A percentile compares a stretch with the other conserved stretches of the same genome.
Conservation (phyloP, 495 filamentous ascomycete species). For the Viridothelium virens region DNA sequence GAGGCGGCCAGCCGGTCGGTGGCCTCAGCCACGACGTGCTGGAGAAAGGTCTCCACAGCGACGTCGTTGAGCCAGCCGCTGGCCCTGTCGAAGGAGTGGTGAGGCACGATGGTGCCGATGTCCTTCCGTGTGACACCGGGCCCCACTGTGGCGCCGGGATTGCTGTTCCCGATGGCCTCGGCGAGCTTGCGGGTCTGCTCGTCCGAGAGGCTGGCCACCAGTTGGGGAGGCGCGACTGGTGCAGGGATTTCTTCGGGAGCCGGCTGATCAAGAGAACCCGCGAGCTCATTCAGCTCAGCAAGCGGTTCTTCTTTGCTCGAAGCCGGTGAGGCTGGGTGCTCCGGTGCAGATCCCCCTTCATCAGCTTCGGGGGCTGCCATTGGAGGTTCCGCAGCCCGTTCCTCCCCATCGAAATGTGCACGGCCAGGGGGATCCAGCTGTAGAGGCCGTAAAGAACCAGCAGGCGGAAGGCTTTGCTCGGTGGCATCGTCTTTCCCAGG, state of each 20-base stretch:
- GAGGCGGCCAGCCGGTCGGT: slow-evolving; percentile 42
- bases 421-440: too few species aligned
- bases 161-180: slow-evolving; percentile 26
- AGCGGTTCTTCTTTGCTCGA: not conserved
- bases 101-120: slow-evolving; percentile 47
- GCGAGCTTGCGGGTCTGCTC: slow-evolving; percentile 40
- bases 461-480: not conserved
- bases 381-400: too few species aligned
- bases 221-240: not conserved
- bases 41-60: slow-evolving; percentile 58
- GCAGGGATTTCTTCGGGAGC: not conserved
- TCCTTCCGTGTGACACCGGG: slow-evolving; percentile 48
- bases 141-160: slow-evolving; percentile 39
- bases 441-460: too few species aligned
- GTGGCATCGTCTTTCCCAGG: not conserved
- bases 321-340: not conserved
- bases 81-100: not conserved
- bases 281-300: not conserved
- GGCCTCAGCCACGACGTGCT: slow-evolving; percentile 34
- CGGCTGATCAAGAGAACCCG: not conserved
- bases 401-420: too few species aligned
- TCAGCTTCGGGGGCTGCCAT: too few species aligned
- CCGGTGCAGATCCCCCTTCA: too few species aligned
- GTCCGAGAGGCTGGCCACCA: slow-evolving; percentile 37
- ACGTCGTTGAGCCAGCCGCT: slow-evolving; percentile 66